Percentiles rank a stretch among this genome's conserved stretches.
Evolutionary conservation across 306 rosid species (phyloP).

Genomic region (Quercus rubra): DNA sequence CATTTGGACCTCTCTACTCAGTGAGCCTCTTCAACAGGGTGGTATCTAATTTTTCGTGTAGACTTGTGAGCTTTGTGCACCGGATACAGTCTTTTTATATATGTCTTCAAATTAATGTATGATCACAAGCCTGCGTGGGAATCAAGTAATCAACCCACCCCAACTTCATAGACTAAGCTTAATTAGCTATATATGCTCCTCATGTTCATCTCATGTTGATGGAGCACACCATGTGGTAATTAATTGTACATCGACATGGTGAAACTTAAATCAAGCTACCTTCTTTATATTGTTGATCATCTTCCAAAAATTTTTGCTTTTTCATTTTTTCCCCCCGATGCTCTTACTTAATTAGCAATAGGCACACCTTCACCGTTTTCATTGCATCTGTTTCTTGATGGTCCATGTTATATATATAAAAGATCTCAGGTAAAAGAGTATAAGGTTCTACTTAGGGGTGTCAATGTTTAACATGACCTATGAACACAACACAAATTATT

Average conservation of each 20-base stretch:
- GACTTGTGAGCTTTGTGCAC: no score
- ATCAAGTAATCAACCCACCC: not conserved
- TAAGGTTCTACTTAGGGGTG: no score
- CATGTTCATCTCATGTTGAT: slow-evolving; percentile 11
- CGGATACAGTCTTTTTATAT: no score
- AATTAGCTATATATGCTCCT: not conserved
- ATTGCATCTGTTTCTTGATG: slow-evolving; percentile 5
- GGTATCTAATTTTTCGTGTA: not conserved
- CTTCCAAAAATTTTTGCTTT: not conserved
- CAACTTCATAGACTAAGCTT: not conserved
- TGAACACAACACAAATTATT: no score
- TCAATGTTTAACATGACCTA: no score
- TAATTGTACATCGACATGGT: not conserved
- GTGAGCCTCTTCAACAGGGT: slow-evolving; percentile 33
- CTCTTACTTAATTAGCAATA: not conserved
- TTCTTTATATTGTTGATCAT: not conserved
- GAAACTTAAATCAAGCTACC: not conserved
- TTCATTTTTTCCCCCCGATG: not conserved
- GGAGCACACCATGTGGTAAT: not conserved
- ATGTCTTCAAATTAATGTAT: not conserved
- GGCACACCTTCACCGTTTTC: slow-evolving; percentile 23
- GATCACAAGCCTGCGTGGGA: not conserved
- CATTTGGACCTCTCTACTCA: slow-evolving; percentile 50
- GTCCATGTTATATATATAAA: not conserved
- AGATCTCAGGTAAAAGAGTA: no score